Base-by-base conservation (phyloP, 2,329 filamentous ascomycete species). In the Penicillium brevicompactum region DNA sequence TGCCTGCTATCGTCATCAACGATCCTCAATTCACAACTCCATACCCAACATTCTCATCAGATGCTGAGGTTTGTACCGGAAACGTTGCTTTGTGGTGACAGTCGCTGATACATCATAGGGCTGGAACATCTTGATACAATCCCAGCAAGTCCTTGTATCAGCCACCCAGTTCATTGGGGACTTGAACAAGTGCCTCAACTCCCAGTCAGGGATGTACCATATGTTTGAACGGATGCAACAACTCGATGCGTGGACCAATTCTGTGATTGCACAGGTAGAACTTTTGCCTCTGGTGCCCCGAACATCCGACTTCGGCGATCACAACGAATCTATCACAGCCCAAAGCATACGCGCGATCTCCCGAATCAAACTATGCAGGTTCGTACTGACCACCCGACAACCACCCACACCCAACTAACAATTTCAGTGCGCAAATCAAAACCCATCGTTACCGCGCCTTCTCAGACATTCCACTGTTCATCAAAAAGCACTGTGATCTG, bases 371-470 rank as follows among this genome's bases (percentile, higher is more conserved):
- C 54, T 78, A 16, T 74, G 71, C 41, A 78, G 76, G 76, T 77
- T 34, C 22, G 27, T 47, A 18, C 9, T 46, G 16, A 16, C 9
- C 48, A 21, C 14, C 5, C 4, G 4, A 8, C 37, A 11, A 24
- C 31, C 10, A 6, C 10, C 40, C 11, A 18, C 24, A 24, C 27
- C 22, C 48, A 42, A 55, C 46, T 57, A 56, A 64, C 49, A 6
- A 45, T 21, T 38, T 11, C 55, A 79, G 77, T 60, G 74, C 76
- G 10, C 74, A 75, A 60, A 78, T 79, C 31, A 79, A 78, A 63
- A 67, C 72, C 1, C 76, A 79, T 54, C 73, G 77, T n/a, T 78
- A 78, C 51, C 66, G 75, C 41, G 77, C 77, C 14, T 79, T 79
- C 56, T 74, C 72, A 16, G 76, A 79, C 52, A 74, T 77, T 10